These are phyloP conservation scores for Salmacisia buchloeana DNA, from an alignment of 1,284 basidiomycete species.

Conservation along the genomic window DNA sequence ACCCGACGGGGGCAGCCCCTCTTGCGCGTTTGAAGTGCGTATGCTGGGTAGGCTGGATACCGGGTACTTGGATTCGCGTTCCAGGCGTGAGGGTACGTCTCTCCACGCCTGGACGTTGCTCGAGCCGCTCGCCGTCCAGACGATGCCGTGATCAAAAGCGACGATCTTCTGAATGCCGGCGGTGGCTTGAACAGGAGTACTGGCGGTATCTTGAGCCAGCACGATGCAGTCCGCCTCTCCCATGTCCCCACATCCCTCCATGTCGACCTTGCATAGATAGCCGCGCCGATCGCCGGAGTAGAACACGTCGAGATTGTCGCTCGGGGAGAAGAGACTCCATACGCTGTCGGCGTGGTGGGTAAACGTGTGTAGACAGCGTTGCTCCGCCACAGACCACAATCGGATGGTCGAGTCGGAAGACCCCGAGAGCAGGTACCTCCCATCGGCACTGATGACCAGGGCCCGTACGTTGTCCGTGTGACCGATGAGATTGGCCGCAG, in stretches of 20 bases:
- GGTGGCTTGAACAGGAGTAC: conserved; percentile 19
- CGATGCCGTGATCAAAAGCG: conserved; percentile 72
- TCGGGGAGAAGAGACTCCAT: conserved; percentile 78
- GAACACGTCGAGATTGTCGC: conserved; percentile 73
- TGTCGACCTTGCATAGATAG: conserved; percentile 80
- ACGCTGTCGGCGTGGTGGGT: conserved; percentile 91
- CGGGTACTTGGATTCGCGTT: conserved; percentile 32
- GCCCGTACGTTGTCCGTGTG: conserved; percentile 95
- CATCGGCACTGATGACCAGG: conserved; percentile 80
- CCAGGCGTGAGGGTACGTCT: conserved; percentile 52
- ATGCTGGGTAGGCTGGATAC: conserved; percentile 7
- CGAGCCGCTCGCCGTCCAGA: conserved; percentile 85
- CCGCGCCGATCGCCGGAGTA: conserved; percentile 93
- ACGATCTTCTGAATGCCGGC: conserved; percentile 75
- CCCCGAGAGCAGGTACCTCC: conserved; percentile 59
- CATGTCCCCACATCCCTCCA: conserved; percentile 71
- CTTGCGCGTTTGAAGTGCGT: not conserved
- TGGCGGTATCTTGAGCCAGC: conserved; percentile 55
- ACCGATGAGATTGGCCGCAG: conserved; percentile 55
- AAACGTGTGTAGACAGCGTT: conserved; percentile 90
- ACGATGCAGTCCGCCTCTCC: conserved; percentile 83
- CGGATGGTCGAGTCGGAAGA: conserved; percentile 65
- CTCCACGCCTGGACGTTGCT: conserved; percentile 78
- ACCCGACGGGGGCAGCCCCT: not conserved
- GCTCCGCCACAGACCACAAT: conserved; percentile 84